Evolutionary conservation across 1,284 basidiomycete genomes (phyloP), one percentile per base, ranked within the genome.

Genomic region (Boletus sp.): DNA sequence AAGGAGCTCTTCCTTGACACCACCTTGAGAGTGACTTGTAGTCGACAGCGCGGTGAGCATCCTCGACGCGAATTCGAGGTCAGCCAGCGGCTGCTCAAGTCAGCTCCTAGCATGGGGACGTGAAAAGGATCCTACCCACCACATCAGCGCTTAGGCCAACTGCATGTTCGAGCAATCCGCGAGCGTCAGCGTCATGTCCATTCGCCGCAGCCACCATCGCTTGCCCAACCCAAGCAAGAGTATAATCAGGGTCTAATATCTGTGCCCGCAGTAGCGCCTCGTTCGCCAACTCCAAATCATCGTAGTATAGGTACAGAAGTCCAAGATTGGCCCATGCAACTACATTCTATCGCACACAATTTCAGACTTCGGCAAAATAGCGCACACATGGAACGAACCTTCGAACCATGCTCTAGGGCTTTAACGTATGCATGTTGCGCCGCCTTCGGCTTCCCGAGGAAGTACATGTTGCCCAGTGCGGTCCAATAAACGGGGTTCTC

Each of bases 401-500:
- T 93, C 2, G 76, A 67, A 58, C 94, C 84, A 41, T 90, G 74
- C 59, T 98, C 94, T 44, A 98, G 71, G 7, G 94, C 89, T 44
- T 82, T 88, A 60, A 98, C 84, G 57, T 92, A 97, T 8, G 91
- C 88, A 70, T 99, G 94, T 65, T 99, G 96, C 5, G 91, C 85
- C 1, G 80, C 69, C 57, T 81, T 84, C 0, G 86, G 77, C 41
- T 84, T 80, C 8, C 71, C 67, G n/a, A 76, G 60, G 62, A 94
- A 91, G 39, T 84, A 72, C n/a, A 85, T 73, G 57, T 84, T 79
- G 1, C 89, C 94, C 14, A 95, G 69, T 1, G 84, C 78, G 55
- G 82, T 79, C 96, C 96, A 99, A 57, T 89, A 89, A 2, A 70
- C 60, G 46, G 86, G 79, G 57, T 91, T 91, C 17, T 75, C 73